Evolutionary conservation across 306 rosid genomes (phyloP).

Genomic region (Bauhinia variegata): DNA sequence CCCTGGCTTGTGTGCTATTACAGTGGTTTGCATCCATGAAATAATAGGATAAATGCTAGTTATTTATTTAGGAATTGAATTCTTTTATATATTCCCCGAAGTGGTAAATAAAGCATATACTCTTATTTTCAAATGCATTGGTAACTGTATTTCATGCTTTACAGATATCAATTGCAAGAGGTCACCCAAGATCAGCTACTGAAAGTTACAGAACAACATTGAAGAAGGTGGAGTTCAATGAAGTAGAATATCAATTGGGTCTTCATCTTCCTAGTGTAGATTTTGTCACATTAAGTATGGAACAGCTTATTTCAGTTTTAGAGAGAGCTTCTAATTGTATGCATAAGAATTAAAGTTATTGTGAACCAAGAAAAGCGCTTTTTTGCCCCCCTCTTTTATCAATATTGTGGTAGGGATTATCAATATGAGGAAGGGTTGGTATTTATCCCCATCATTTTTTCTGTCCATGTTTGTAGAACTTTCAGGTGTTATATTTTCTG

Average conservation of each 20-base stretch:
- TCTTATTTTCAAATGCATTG: not conserved
- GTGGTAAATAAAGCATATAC: not conserved
- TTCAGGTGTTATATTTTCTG: too few relatives aligned
- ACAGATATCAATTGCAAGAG: constrained; percentile 74
- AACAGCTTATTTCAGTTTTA: constrained; percentile 55
- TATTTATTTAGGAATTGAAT: not conserved
- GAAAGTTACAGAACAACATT: constrained; percentile 56
- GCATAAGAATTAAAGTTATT: constrained; percentile 24
- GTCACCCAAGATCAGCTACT: constrained; percentile 66
- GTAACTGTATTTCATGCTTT: constrained; percentile 14
- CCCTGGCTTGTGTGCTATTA: not conserved
- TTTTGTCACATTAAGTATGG: constrained; percentile 51
- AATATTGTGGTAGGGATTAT: too few relatives aligned
- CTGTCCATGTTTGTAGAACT: too few relatives aligned
- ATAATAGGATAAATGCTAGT: not conserved
- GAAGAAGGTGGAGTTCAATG: constrained; percentile 51
- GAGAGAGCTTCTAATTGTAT: constrained; percentile 26
- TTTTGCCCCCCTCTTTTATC: too few relatives aligned
- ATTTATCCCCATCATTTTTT: too few relatives aligned
- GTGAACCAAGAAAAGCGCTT: not conserved
- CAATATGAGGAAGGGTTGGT: too few relatives aligned
- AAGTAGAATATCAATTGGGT: constrained; percentile 56
- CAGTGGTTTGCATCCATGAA: not conserved
- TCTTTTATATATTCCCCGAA: not conserved
- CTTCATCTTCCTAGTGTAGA: constrained; percentile 71